Evolutionary conservation across 495 filamentous ascomycete genomes (phyloP), one percentile per base, ranked within the genome.

Genomic region (Trichoderma gamsii): DNA sequence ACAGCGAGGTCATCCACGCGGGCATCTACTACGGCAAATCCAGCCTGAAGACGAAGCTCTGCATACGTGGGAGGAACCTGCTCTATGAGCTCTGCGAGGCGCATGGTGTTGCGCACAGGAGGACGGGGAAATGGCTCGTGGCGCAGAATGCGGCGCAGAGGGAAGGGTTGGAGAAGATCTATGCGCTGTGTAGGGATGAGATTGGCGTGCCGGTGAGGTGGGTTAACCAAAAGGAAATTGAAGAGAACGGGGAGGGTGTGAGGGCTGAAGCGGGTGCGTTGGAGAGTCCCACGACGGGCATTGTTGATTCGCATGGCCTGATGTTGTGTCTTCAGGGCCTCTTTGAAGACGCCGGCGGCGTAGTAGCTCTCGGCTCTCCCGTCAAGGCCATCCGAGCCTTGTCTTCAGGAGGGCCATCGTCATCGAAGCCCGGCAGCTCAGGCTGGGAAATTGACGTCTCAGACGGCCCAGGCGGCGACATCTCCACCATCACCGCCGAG

Each of bases 1-100:
- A 97, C 78, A 96, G 92, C 70, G 95, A 97, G 85, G 94, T 98
- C 52, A 97, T 98, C 68, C 95, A 99, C 73, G 95, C 91, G 2
- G 96, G 96, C 51, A 85, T 98, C 56, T 98, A 99, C 81, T 99
- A 99, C 79, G 90, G 90, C 44, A 74, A 83, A 23, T 74, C 76
- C 46, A 88, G 87, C 0, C 86, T 97, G 18, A 99, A 99, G 77
- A 92, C 95, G 0, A 76, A 77, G 1, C 87, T 99, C 65, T 99
- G 95, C 78, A 83, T 97, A 72, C 73, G 77, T 59, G 95, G 95
- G 68, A 86, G 86, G 65, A 72, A 88, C 51, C 80, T 91, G 78
- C 80, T 99, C 71, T 99, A 99, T 79, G 81, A 82, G 12, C 86
- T 93, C 64, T 97, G 94, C 82, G 73, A 79, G 1, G 76, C 79